Percentiles rank a stretch among this genome's conserved stretches.
Conservation (phyloP, 1,284 basidiomycete genomes). For the Tremellales sp. region DNA sequence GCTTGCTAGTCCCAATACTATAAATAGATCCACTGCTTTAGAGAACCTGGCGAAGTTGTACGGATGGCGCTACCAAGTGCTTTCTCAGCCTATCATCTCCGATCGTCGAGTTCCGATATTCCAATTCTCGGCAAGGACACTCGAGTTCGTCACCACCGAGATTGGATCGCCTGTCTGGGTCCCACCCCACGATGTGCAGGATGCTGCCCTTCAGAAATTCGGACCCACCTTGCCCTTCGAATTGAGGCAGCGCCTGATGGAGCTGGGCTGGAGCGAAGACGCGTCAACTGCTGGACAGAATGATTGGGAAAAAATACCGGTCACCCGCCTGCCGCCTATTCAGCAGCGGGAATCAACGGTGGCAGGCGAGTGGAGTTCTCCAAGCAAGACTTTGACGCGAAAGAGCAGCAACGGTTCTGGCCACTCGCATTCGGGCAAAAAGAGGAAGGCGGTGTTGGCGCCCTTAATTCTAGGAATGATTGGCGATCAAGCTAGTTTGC, state of each 20-base stretch:
- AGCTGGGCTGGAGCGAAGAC: constrained; percentile 44
- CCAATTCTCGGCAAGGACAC: constrained; percentile 26
- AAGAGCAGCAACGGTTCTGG: constrained; percentile 21
- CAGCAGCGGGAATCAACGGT: constrained; percentile 9
- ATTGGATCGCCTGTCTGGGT: constrained; percentile 38
- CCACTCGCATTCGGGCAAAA: constrained; percentile 12
- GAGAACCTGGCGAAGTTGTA: constrained; percentile 31
- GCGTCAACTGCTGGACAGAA: constrained; percentile 15
- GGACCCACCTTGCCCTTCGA: constrained; percentile 38
- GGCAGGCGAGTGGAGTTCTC: constrained; percentile 12
- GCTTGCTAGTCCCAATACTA: constrained; percentile 2
- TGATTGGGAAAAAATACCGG: constrained; percentile 40
- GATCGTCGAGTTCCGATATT: constrained; percentile 36
- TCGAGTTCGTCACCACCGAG: constrained; percentile 40
- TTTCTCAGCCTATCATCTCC: constrained; percentile 29
- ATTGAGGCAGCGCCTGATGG: constrained; percentile 39
- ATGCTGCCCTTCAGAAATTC: constrained; percentile 37
- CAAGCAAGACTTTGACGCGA: constrained; percentile 15
- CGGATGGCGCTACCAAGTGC: constrained; percentile 37
- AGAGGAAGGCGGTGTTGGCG: constrained; percentile 29
- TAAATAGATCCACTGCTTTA: constrained; percentile 17
- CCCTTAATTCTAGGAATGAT: constrained; percentile 24
- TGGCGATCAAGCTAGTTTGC: constrained; percentile 31
- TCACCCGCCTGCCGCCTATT: constrained; percentile 26
- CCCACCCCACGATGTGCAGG: constrained; percentile 35